Evolutionary conservation across 441 rosid genomes (phyloP), one percentile per base, ranked within the genome.

Genomic region (Populus hybrid): DNA sequence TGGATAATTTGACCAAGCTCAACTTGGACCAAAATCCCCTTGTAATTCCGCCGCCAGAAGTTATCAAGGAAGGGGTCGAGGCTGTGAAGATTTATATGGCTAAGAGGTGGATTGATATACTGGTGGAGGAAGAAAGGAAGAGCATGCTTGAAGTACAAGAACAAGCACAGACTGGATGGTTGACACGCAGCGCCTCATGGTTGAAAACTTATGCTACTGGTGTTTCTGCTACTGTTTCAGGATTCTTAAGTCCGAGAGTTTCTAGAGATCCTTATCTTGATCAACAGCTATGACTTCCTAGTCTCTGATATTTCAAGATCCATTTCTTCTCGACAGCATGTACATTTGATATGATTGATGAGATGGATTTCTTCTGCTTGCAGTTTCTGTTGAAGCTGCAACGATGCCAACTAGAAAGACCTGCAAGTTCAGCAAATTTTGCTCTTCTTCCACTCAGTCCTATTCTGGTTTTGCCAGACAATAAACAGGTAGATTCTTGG

Each of bases 21-120:
- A 88, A 88, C 64, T 57, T 95, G 78, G 96, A 92, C 1, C 89
- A 87, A 72, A 93, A 95, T 84, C 98, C 99, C 70, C 88, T 95
- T 6, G 85, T 86, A 46, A 70, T 87, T 63, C 99, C 99, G 0
- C 97, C 99, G 0, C 34, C 24, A 14, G 95, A 89, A 61, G 85
- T 92, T 4, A 90, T 92, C 74, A 84, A 84, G 57, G 84, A 83
- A 75, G 99, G 99, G 23, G 89, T 89, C 57, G 96, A 88, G 42
- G 97, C 95, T 32, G 91, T 93, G 65, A 90, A 87, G 81, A 67
- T 26, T 65, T 94, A 75, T 80, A 93, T 94, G 97, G 90, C 86
- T 3, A 90, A 90, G 86, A 87, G 97, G 83, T 88, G 92, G 95
- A 74, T 85, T 1, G 86, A 85, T 78, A 78, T 89, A 74, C 81